Evolutionary conservation across 306 rosid genomes (phyloP), one percentile per base, ranked within the genome.

Genomic region (Cucumis melo): DNA sequence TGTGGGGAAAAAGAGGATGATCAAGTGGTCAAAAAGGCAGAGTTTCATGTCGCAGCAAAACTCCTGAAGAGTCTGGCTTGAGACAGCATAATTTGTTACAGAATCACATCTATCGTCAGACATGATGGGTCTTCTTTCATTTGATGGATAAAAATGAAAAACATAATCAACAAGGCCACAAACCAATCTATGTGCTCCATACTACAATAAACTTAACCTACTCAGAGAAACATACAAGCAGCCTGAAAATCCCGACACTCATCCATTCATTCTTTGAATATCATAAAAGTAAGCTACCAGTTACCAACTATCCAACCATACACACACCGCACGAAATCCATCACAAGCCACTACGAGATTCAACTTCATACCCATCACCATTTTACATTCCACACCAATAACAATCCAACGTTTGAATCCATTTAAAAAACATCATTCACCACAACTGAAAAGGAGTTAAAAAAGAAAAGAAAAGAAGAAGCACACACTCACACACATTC

Each of bases 371-470:
- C 76, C 42, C 76, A 72, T 72, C 58, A 32, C 57, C 23, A 71
- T 71, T 24, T 48, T 23, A 48, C 15, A 71, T 48, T 71, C 53
- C 34, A 71, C 59, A 71, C 17, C 46, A 51, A 39, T 38, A 57
- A 12, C 68, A 57, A 42, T 20, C 58, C 70, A 48, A 46, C 62
- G 74, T 78, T 77, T n/a, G 16, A 70, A 81, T 68, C 82, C 82
- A 81, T 76, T 11, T 46, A 78, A 63, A 82, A 84, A 77, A 84
- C 24, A 78, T 68, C 79, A 67, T 60, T 48, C 75, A 78, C 19
- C 75, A 78, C 60, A 65, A 65, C 4, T 10, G 29, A 23, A 29
- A 56, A 59, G 17, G 17, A 6, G 12, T 2, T 3, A 12, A 13
- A 46, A 12, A 13, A 13, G 5, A 46, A 46, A 9, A 46, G 5